These are phyloP conservation scores for Lachnellula subtilissima DNA, from an alignment of 2,329 filamentous ascomycete genomes.

Conservation along the genomic window DNA sequence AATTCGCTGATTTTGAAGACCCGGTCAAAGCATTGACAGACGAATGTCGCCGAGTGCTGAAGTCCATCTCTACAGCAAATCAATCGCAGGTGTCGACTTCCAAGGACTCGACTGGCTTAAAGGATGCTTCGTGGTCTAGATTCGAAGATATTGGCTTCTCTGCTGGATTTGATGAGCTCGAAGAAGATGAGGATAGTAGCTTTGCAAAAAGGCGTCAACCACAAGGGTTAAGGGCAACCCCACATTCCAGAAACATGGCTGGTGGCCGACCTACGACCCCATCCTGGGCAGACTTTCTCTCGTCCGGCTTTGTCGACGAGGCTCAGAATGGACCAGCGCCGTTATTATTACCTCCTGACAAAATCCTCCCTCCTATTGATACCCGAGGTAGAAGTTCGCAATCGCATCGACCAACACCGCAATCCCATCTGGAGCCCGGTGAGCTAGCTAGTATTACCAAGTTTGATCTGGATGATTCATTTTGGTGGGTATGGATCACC, in stretches of 20 bases:
- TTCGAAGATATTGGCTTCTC: slow-evolving; percentile 95
- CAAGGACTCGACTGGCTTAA: slow-evolving; percentile 66
- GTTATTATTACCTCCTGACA: slow-evolving; percentile 82
- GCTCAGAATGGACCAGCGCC: slow-evolving; percentile 58
- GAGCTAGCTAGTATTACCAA: slow-evolving; percentile 88
- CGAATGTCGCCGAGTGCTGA: slow-evolving; percentile 86
- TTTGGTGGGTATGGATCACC: slow-evolving; percentile 99
- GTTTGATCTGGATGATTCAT: slow-evolving; percentile 86
- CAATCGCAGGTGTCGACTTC: slow-evolving; percentile 71
- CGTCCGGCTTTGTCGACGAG: slow-evolving; percentile 82
- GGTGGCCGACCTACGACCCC: slow-evolving; percentile 80
- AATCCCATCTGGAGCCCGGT: slow-evolving; percentile 74
- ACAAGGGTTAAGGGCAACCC: slow-evolving; percentile 58
- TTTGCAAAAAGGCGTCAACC: slow-evolving; percentile 34
- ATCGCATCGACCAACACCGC: slow-evolving; percentile 70
- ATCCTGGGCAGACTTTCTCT: slow-evolving; percentile 97
- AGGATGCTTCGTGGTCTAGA: slow-evolving; percentile 90
- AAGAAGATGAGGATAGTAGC: slow-evolving; percentile 52
- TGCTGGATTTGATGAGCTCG: slow-evolving; percentile 65
- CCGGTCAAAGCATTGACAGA: slow-evolving; percentile 84
- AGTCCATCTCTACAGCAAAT: slow-evolving; percentile 82
- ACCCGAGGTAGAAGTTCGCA: slow-evolving; percentile 79
- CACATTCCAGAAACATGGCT: slow-evolving; percentile 62
- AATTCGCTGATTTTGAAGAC: slow-evolving; percentile 85
- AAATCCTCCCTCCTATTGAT: slow-evolving; percentile 81